Evolutionary conservation across 805 yeast genomes (phyloP), one percentile per base, ranked within the genome.

Genomic region (Wickerhamomyces xylosicus): DNA sequence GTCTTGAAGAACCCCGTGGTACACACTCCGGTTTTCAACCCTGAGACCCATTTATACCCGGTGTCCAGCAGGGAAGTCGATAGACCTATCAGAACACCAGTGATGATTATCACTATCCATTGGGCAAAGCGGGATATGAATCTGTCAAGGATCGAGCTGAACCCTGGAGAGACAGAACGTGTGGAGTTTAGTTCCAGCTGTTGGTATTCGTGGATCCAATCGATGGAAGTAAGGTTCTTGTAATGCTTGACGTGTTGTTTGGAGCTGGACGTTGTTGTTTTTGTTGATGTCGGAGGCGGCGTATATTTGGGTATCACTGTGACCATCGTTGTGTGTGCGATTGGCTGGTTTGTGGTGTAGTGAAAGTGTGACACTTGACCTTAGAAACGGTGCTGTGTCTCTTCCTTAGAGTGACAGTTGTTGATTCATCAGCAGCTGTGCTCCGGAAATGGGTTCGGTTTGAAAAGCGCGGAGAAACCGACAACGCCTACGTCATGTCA

Each of bases 11-110:
- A 44, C 18, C 57, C 56, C 7, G 47, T 52, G 9, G 59, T 46
- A 46, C 85, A 77, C 6, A 67, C 46, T 0, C 84, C 84, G 41
- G 64, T 67, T 37, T 71, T 69, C 34, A 72, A 41, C 45, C 74
- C 81, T 41, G 72, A 66, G 34, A 77, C 55, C 64, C 69, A 64
- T 19, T 65, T 71, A 1, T 77, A 62, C 0, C 62, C 44, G 45
- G 72, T 64, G 45, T 77, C 79, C 19, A 77, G 59, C 16, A 63
- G 43, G 0, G 75, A 62, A 0, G 81, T 66, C 3, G 67, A 45
- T 20, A 69, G 58, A 0, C 83, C 81, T 36, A 72, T 63, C 0
- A 60, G 16, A 1, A 74, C 45, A 4, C 79, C 68, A 37, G 71
- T 62, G 0, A 60, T 43, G 0, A 72, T 56, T 9, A 77, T 50